A percentile compares a stretch with the other conserved stretches of the same genome.
Evolutionary conservation across 805 yeast genomes (phyloP).

Genomic region (Isabelozyma rhagii): DNA sequence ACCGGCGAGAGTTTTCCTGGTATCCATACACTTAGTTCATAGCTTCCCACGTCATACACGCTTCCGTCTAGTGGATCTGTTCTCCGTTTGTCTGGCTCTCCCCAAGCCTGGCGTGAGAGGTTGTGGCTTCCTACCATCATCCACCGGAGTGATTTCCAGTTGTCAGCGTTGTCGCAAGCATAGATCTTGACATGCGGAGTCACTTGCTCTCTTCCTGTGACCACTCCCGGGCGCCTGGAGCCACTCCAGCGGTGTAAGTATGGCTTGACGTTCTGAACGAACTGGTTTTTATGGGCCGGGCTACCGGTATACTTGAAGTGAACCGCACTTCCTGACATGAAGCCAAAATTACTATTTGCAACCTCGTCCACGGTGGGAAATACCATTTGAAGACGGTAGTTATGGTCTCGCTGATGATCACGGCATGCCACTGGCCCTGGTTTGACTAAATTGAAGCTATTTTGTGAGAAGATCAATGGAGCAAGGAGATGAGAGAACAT

Average conservation of each 20-base stretch:
- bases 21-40: constrained; percentile 35
- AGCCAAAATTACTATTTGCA: constrained; percentile 41
- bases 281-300: constrained; percentile 28
- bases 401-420: constrained; percentile 18
- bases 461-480: constrained; percentile 38
- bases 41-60: constrained; percentile 30
- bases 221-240: constrained; percentile 1
- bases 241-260: constrained; percentile 46
- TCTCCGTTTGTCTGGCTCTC: constrained; percentile 28
- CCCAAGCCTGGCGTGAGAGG: constrained; percentile 81
- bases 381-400: constrained; percentile 34
- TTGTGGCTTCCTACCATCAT: constrained; percentile 72
- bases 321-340: constrained; percentile 46
- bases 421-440: constrained; percentile 22
- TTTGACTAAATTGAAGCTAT: constrained; percentile 1
- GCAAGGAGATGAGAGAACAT: constrained; percentile 47
- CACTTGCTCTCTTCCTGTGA: constrained; percentile 32
- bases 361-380: constrained; percentile 46
- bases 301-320: constrained; percentile 39
- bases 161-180: constrained; percentile 49
- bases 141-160: constrained; percentile 58
- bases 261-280: constrained; percentile 36
- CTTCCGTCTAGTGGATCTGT: constrained; percentile 10
- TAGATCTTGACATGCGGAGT: constrained; percentile 73
- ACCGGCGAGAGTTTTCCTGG: constrained; percentile 39